These are phyloP conservation scores for Alternaria brassicicola DNA, from an alignment of 2,329 filamentous ascomycete species.

Conservation along the genomic window DNA sequence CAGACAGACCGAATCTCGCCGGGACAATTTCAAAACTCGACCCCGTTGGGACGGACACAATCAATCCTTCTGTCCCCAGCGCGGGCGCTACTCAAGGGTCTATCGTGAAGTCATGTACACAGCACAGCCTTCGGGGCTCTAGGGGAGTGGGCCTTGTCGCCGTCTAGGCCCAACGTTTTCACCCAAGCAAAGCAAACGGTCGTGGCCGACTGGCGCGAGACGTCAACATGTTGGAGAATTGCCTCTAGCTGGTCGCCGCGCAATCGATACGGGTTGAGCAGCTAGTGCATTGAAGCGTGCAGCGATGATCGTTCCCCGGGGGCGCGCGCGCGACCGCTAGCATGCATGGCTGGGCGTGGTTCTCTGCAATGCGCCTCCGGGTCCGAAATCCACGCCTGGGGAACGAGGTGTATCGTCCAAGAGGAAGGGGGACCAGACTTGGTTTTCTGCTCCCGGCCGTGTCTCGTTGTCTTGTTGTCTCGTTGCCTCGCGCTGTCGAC, in stretches of 20 bases:
- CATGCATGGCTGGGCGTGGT: not conserved
- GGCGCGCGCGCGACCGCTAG: slow-evolving; percentile 8
- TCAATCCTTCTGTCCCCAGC: not conserved
- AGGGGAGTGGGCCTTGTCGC: not conserved
- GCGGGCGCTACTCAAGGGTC: slow-evolving; percentile 3
- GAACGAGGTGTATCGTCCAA: not conserved
- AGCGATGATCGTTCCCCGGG: slow-evolving; percentile 23
- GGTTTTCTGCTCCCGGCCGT: not conserved
- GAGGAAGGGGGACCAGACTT: not conserved
- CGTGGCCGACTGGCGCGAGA: slow-evolving; percentile 4
- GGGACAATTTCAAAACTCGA: slow-evolving; percentile 1
- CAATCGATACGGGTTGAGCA: slow-evolving; percentile 29
- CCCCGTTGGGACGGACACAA: slow-evolving; percentile 1
- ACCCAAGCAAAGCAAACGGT: not conserved
- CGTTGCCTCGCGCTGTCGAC: not conserved
- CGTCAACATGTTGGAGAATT: not conserved
- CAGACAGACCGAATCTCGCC: not conserved
- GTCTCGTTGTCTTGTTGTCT: not conserved
- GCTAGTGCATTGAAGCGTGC: slow-evolving; percentile 21
- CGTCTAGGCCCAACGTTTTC: not conserved
- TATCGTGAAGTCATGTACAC: not conserved
- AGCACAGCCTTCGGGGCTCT: not conserved
- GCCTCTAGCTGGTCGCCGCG: slow-evolving; percentile 13
- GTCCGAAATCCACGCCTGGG: not conserved
- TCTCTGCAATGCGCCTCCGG: slow-evolving; percentile 5